These are phyloP conservation scores for Phylloporus sp. DNA, from an alignment of 768 basidiomycete species.

Conservation along the genomic window DNA sequence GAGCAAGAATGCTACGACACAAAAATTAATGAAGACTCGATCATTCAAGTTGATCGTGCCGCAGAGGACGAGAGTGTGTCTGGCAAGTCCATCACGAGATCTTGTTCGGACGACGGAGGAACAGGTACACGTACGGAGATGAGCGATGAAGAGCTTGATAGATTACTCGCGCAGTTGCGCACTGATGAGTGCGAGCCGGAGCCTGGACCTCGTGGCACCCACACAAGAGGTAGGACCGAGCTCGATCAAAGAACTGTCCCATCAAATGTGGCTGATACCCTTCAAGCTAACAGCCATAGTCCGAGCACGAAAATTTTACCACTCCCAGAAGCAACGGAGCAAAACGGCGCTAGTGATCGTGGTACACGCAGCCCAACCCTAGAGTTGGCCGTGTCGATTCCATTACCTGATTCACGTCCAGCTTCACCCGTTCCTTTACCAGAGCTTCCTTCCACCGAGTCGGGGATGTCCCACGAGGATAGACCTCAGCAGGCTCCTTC, in stretches of 20 bases:
- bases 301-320: not conserved
- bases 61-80: not conserved
- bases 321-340: not conserved
- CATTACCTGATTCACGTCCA: slow-evolving; percentile 20
- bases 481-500: slow-evolving; percentile 1
- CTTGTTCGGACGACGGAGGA: not conserved
- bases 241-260: not conserved
- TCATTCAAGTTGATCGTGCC: not conserved
- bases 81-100: not conserved
- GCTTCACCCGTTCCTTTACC: slow-evolving; percentile 6
- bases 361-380: not conserved
- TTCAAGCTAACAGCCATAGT: not conserved
- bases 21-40: not conserved
- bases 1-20: slow-evolving; percentile 1
- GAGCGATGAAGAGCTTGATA: not conserved
- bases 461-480: not conserved
- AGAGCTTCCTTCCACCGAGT: not conserved
- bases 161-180: not conserved
- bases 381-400: slow-evolving; percentile 14
- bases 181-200: too few species aligned
- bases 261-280: not conserved
- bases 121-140: not conserved
- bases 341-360: not conserved
- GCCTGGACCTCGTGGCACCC: not conserved
- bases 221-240: not conserved